Percentiles rank a stretch among this genome's conserved stretches.
phyloP scores from a whole-genome alignment of 176 grass and related monocot species.

The Cymbopogon citratus region DNA sequence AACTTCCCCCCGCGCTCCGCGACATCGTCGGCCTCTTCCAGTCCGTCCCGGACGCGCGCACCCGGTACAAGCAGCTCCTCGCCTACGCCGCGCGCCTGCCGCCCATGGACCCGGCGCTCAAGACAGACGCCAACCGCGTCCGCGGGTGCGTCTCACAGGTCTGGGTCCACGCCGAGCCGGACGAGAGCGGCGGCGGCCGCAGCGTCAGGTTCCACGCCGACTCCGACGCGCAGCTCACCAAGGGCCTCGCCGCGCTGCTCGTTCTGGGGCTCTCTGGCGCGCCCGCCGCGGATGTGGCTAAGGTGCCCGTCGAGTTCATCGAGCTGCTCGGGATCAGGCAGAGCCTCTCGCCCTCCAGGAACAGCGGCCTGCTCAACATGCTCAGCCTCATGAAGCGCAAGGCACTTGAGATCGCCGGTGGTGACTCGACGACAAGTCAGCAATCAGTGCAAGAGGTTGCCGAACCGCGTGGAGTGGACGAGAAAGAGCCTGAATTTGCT shows the following conservation, averaged over 20 bases:
- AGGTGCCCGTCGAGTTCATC: slow-evolving; percentile 58
- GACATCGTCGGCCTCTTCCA: slow-evolving; percentile 78
- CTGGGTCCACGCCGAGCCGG: slow-evolving; percentile 71
- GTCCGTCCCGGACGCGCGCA: slow-evolving; percentile 59
- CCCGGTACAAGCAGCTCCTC: slow-evolving; percentile 94
- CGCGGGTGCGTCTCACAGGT: slow-evolving; percentile 78
- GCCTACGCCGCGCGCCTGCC: slow-evolving; percentile 69
- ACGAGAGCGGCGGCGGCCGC: background rate
- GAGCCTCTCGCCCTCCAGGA: slow-evolving; percentile 71
- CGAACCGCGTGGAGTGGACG: background rate
- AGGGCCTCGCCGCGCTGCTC: slow-evolving; percentile 81
- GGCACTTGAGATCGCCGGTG: slow-evolving; percentile 52
- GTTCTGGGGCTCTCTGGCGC: slow-evolving; percentile 73
- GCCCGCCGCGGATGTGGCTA: slow-evolving; percentile 42
- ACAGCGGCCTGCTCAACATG: slow-evolving; percentile 89
- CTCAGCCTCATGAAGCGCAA: slow-evolving; percentile 81
- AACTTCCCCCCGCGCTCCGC: slow-evolving; percentile 51
- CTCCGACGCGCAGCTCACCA: slow-evolving; percentile 79
- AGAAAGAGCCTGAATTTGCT: slow-evolving; percentile 32
- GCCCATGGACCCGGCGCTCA: slow-evolving; percentile 59
- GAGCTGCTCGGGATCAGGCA: slow-evolving; percentile 71
- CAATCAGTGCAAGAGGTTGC: background rate
- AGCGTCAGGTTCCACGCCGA: slow-evolving; percentile 71
- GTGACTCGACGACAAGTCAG: background rate
- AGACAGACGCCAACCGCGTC: slow-evolving; percentile 71